Evolutionary conservation across 202 grass and related monocot species (phyloP).

Genomic region (Dendrocalamus latiflorus): DNA sequence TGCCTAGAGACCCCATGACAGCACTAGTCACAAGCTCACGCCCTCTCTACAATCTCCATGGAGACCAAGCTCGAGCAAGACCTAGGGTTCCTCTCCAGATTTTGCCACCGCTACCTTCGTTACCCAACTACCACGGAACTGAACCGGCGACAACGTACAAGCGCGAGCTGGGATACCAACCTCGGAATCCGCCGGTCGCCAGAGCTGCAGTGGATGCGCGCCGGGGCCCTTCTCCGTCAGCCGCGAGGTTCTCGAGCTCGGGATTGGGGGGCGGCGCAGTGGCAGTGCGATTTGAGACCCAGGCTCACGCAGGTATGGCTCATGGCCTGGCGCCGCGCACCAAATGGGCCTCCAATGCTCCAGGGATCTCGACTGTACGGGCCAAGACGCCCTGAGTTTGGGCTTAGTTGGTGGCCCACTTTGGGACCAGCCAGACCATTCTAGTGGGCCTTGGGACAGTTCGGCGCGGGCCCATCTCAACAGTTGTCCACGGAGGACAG

Average conservation of each 20-base stretch:
- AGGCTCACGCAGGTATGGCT: not conserved
- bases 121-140: not conserved
- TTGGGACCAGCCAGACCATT: not conserved
- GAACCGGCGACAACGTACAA: not conserved
- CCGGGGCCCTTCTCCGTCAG: not conserved
- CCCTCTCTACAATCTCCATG: not conserved
- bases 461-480: not conserved
- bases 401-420: not conserved
- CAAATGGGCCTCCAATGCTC: too few relatives aligned
- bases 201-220: not conserved
- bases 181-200: not conserved
- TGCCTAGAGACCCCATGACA: not conserved
- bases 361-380: not conserved
- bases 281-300: not conserved
- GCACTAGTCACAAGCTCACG: not conserved
- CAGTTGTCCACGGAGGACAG: not conserved
- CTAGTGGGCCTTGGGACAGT: not conserved
- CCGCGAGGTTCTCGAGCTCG: not conserved
- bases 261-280: too few relatives aligned
- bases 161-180: not conserved
- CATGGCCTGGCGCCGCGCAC: too few relatives aligned
- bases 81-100: not conserved
- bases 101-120: not conserved
- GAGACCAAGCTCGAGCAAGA: not conserved
- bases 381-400: too few relatives aligned